phyloP scores from a whole-genome alignment of 2,329 filamentous ascomycete species.

The Gyromitra esculenta region DNA sequence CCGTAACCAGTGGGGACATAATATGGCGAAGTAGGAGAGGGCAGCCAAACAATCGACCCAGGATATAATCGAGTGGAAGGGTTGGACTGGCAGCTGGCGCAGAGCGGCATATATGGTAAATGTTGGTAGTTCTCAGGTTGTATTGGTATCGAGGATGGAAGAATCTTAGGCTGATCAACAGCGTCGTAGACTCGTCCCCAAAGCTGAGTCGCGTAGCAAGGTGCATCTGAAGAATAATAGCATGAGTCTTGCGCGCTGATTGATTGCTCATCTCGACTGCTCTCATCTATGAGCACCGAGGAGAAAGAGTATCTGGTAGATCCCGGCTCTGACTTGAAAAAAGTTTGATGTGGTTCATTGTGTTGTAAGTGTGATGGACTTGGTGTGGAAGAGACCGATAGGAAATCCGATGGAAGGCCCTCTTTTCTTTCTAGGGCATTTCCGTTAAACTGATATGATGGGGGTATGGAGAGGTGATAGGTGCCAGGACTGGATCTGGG shows the following conservation, averaged over 20 bases:
- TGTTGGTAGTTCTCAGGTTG: slow-evolving; percentile 27
- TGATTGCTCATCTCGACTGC: slow-evolving; percentile 14
- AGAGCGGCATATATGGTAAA: slow-evolving; percentile 46
- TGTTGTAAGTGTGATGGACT: slow-evolving; percentile 21
- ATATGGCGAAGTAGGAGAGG: slow-evolving; percentile 10
- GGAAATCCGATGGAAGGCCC: slow-evolving; percentile 16
- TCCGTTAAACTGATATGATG: slow-evolving; percentile 35
- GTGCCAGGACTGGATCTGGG: slow-evolving; percentile 34
- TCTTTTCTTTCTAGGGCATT: slow-evolving; percentile 25
- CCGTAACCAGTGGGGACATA: slow-evolving; percentile 11
- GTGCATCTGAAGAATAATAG: slow-evolving; percentile 20
- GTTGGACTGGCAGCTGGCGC: slow-evolving; percentile 37
- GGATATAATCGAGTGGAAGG: slow-evolving; percentile 36
- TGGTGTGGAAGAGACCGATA: slow-evolving; percentile 13
- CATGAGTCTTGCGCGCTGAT: slow-evolving; percentile 4
- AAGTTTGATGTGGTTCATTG: slow-evolving; percentile 7
- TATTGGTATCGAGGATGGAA: slow-evolving; percentile 9
- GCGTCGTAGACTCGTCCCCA: slow-evolving; percentile 29
- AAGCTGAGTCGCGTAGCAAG: slow-evolving; percentile 17
- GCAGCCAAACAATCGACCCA: slow-evolving; percentile 41
- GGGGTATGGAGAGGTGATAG: slow-evolving; percentile 40
- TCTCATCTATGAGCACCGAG: slow-evolving; percentile 6
- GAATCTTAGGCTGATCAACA: slow-evolving; percentile 33
- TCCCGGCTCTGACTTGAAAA: slow-evolving; percentile 34
- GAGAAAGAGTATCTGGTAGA: slow-evolving; percentile 21